Conservation (phyloP, 169 alveolate genomes). For the Perkinsus olseni region DNA sequence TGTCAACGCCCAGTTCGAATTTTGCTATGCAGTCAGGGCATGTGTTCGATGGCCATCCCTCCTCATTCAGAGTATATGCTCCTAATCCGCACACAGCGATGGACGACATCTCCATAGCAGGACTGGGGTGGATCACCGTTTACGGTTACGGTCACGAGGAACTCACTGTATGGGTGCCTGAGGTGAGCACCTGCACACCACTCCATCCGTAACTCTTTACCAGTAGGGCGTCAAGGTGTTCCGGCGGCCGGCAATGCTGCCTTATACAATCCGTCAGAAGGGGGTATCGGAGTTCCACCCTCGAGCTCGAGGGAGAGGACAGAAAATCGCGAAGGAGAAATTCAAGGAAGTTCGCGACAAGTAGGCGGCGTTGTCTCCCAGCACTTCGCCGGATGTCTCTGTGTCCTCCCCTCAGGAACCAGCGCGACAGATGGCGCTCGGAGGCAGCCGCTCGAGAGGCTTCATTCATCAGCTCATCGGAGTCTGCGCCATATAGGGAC, state of each 20-base stretch:
- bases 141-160: constrained; percentile 56
- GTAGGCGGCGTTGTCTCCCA: not conserved
- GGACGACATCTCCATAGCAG: constrained; percentile 63
- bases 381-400: too few relatives aligned
- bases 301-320: not conserved
- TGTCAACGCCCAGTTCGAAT: constrained; percentile 16
- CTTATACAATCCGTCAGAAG: not conserved
- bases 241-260: constrained; percentile 49
- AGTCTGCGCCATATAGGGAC: too few relatives aligned
- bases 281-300: constrained; percentile 12
- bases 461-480: too few relatives aligned
- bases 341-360: not conserved
- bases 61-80: constrained; percentile 10
- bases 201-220: not conserved
- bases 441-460: too few relatives aligned
- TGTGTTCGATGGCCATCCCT: constrained; percentile 9
- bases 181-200: not conserved
- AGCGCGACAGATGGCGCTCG: too few relatives aligned
- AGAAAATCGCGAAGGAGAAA: not conserved
- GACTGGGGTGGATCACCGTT: constrained; percentile 62
- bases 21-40: constrained; percentile 39
- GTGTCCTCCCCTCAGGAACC: too few relatives aligned
- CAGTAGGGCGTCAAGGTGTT: constrained; percentile 47
- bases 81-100: constrained; percentile 7
- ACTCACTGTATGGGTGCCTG: constrained; percentile 53